phyloP scores from a whole-genome alignment of 2,329 filamentous ascomycete species.

The Fusarium sp. region DNA sequence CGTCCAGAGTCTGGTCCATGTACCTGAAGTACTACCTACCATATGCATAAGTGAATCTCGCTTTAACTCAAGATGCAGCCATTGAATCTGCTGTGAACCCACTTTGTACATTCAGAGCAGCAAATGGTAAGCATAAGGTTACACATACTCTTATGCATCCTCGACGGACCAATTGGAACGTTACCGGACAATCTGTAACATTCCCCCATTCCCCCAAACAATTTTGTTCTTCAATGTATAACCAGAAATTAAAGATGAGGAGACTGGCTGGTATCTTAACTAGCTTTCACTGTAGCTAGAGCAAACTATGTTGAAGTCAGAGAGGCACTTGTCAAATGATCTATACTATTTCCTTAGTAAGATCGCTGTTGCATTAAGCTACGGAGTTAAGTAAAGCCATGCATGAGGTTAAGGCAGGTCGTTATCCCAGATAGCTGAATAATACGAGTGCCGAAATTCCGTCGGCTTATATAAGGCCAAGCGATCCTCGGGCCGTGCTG shows the following conservation, averaged over 20 bases:
- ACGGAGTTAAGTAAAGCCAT: not conserved
- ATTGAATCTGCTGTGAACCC: no score
- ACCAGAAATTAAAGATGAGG: not conserved
- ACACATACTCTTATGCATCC: not conserved
- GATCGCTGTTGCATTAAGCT: not conserved
- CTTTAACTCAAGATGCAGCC: no score
- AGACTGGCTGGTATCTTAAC: no score
- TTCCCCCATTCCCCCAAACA: not conserved
- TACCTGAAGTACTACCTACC: no score
- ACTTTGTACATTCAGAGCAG: not conserved
- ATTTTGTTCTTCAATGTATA: not conserved
- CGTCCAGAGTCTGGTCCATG: no score
- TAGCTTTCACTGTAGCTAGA: no score
- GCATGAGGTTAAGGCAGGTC: not conserved
- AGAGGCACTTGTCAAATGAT: no score
- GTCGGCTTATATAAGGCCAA: conserved; percentile 10
- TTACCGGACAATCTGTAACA: not conserved
- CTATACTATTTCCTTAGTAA: not conserved
- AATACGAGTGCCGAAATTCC: conserved; percentile 21
- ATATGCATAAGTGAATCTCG: no score
- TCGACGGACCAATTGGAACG: not conserved
- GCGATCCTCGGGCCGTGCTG: conserved; percentile 13
- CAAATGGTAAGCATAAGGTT: not conserved
- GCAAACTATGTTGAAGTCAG: no score
- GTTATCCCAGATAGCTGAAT: not conserved